A percentile compares a stretch with the other conserved stretches of the same genome.
These are phyloP conservation scores for Salvia miltiorrhiza DNA, from an alignment of 257 asterid species.

Conservation along the genomic window DNA sequence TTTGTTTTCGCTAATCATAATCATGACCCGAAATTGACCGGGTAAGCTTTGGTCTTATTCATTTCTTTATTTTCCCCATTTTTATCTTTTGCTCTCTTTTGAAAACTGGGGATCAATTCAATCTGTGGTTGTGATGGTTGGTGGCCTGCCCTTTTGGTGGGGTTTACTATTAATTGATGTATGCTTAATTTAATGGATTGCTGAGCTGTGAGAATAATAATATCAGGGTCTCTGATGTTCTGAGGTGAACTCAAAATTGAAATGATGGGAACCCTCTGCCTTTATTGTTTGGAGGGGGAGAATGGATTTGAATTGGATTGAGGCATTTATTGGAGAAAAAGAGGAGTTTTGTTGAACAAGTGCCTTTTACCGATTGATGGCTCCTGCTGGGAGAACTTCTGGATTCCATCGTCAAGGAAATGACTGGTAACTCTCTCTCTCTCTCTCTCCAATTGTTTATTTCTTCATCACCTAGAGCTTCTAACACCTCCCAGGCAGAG, in stretches of 20 bases:
- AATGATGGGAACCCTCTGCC: conserved; percentile 9
- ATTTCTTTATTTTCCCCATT: conserved; percentile 6
- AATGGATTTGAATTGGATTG: conserved; percentile 35
- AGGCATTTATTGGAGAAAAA: conserved; percentile 25
- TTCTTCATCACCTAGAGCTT: conserved; percentile 25
- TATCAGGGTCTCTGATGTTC: conserved; percentile 35
- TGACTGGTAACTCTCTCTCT: conserved; percentile 55
- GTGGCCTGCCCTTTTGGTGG: conserved; percentile 53
- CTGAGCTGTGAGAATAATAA: conserved; percentile 37
- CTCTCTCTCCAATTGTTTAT: conserved; percentile 9
- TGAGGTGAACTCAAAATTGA: conserved; percentile 30
- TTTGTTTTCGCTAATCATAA: conserved; percentile 26
- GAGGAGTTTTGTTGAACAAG: conserved; percentile 5
- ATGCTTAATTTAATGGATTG: conserved; percentile 35
- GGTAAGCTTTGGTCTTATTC: conserved; percentile 13
- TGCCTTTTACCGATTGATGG: conserved; percentile 42
- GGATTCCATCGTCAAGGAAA: conserved; percentile 73
- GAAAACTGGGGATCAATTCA: conserved; percentile 27
- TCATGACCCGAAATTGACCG: conserved; percentile 32
- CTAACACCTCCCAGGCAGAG: neutral
- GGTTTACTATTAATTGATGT: conserved; percentile 33
- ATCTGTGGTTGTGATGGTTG: conserved; percentile 54
- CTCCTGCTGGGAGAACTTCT: conserved; percentile 64
- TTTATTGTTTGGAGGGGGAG: conserved; percentile 25
- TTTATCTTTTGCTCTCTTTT: conserved; percentile 21